Base-by-base conservation (phyloP, 164 flowering plant genomes). In the Liriodendron chinense region DNA sequence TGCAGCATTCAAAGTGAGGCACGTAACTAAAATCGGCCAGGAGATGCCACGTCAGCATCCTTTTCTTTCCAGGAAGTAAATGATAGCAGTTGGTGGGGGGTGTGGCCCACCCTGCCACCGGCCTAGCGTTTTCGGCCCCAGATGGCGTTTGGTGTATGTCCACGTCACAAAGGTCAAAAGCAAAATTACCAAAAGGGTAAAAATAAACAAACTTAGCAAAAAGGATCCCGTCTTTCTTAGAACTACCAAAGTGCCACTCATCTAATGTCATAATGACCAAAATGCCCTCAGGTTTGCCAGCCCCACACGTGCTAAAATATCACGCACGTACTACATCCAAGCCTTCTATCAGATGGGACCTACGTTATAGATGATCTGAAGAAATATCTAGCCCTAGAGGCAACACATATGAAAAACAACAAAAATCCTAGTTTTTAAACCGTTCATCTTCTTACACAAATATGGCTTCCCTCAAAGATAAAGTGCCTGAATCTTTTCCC, bases 81-180 rank as follows among this genome's bases (percentile, higher is more conserved):
- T 71, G 62, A 71, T 71, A 1, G 20, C 47, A 24, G 64, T 24
- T 25, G 64, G 64, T 71, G 73, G 57, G 73, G 57, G 34, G 62
- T 16, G 22, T 34, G 73, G 62, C 26, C 63, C 73, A 18, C 23
- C 34, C 4, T 4, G 0, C 14, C 73, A 71, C 73, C 73, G 73
- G 43, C 73, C 73, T 71, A 53, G 26, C 67, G 22, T 64, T 24
- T 53, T 22, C 4, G 13, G 20, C 59, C 62, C 14, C 12, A 0
- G 43, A 2, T 71, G 43, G 64, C 26, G 22, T 49, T 10, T 50
- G 14, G 26, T 14, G 26, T 25, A 71, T 49, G 62, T 50, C 25
- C 18, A 23, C 9, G 47, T 62, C 67, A 10, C 22, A 57, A 53
- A 48, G 9, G 53, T 1, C 6, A 8, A 69, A 13, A 22, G 50